These are phyloP conservation scores for Trametes punicea DNA, from an alignment of 768 basidiomycete genomes.

Conservation along the genomic window DNA sequence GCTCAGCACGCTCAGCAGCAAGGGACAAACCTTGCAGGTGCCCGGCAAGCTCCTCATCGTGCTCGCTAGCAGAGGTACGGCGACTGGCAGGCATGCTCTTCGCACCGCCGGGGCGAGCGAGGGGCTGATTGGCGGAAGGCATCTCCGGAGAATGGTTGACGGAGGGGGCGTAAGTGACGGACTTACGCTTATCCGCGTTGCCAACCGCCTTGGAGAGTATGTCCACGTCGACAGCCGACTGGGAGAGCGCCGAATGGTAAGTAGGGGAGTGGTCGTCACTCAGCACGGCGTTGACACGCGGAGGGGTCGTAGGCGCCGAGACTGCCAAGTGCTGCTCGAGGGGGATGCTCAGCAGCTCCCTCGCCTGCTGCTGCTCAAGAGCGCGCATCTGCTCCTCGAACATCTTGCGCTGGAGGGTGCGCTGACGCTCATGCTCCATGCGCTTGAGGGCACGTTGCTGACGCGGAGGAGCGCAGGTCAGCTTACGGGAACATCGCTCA, in stretches of 20 bases:
- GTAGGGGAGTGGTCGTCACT: conserved; percentile 51
- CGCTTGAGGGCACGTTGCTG: conserved; percentile 83
- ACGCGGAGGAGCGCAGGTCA: conserved; percentile 29
- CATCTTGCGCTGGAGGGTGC: conserved; percentile 76
- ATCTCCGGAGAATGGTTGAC: conserved; percentile 74
- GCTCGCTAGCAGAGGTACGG: conserved; percentile 82
- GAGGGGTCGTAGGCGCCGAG: conserved; percentile 86
- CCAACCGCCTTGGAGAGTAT: conserved; percentile 67
- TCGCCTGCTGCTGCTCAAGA: conserved; percentile 87
- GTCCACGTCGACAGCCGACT: conserved; percentile 58
- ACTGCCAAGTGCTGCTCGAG: conserved; percentile 80
- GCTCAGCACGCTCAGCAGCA: conserved; percentile 56
- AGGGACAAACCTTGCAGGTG: conserved; percentile 73
- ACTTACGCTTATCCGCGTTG: conserved; percentile 79
- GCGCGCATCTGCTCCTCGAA: conserved; percentile 97
- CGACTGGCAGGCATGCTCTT: conserved; percentile 94
- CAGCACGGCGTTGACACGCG: conserved; percentile 70
- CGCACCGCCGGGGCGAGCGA: conserved; percentile 67
- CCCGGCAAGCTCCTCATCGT: conserved; percentile 76
- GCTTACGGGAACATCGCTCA: conserved; percentile 11
- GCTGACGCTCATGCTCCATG: conserved; percentile 86
- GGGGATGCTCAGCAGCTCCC: conserved; percentile 76
- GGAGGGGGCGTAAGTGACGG: conserved; percentile 78
- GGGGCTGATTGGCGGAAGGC: conserved; percentile 46
- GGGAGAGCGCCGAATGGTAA: conserved; percentile 41